Conservation (phyloP, 805 yeast species). For the Wickerhamomyces subpelliculosus region DNA sequence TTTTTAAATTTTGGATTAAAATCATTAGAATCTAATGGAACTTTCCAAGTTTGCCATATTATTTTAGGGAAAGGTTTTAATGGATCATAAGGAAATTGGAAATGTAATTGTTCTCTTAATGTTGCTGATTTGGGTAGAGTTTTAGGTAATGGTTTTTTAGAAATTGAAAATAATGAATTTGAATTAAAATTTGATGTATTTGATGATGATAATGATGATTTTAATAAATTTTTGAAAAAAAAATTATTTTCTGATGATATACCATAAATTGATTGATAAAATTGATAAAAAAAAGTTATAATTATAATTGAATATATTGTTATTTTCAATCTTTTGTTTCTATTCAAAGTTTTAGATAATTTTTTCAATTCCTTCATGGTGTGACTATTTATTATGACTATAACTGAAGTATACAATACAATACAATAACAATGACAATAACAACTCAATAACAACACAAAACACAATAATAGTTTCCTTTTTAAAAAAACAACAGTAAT, state of each 20-base stretch:
- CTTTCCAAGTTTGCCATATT: slow-evolving; percentile 96
- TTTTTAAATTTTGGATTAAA: slow-evolving; percentile 49
- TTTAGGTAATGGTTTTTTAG: background rate
- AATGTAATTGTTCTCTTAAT: slow-evolving; percentile 54
- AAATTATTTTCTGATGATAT: background rate
- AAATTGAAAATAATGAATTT: background rate
- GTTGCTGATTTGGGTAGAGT: slow-evolving; percentile 10
- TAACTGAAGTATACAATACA: too few relatives aligned
- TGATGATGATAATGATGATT: background rate
- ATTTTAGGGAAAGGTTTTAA: slow-evolving; percentile 60
- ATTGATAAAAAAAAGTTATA: background rate
- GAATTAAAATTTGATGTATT: background rate
- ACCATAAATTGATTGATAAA: background rate
- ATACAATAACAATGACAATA: too few relatives aligned
- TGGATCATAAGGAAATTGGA: slow-evolving; percentile 70
- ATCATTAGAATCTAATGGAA: slow-evolving; percentile 43
- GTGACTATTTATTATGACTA: background rate
- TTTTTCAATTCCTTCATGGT: background rate
- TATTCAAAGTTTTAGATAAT: background rate
- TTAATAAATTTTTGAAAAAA: background rate
- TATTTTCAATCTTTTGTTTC: background rate
- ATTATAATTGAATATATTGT: background rate
- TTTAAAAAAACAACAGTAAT: too few relatives aligned
- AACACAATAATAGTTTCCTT: too few relatives aligned
- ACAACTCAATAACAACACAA: too few relatives aligned